Evolutionary conservation across 495 filamentous ascomycete genomes (phyloP).

Genomic region (Ramalina peruviana): DNA sequence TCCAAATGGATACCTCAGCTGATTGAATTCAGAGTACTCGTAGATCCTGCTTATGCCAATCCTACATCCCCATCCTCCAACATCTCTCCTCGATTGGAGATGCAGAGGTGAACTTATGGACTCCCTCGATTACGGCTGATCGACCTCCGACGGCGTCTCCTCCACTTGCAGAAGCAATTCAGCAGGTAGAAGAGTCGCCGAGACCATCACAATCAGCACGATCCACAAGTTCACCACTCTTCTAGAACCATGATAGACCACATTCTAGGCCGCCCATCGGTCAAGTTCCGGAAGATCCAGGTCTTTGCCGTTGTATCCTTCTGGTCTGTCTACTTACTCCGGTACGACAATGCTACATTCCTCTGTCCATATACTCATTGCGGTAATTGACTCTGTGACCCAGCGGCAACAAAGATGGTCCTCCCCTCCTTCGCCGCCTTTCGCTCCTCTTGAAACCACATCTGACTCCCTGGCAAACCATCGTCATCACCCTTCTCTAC

Average conservation of each 20-base stretch:
- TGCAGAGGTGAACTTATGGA: neutral
- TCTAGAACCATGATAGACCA: constrained; percentile 43
- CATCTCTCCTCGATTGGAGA: too few relatives aligned
- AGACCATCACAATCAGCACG: neutral
- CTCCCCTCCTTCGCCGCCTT: constrained; percentile 55
- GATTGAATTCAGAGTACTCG: too few relatives aligned
- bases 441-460: constrained; percentile 53
- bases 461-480: constrained; percentile 77
- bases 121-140: constrained; percentile 5
- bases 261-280: constrained; percentile 79
- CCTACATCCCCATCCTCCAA: too few relatives aligned
- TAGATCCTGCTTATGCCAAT: too few relatives aligned
- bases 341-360: constrained; percentile 29
- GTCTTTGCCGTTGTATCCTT: constrained; percentile 82
- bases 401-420: constrained; percentile 80
- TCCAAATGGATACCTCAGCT: too few relatives aligned
- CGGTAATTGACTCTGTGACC: neutral
- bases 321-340: constrained; percentile 74
- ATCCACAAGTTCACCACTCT: neutral
- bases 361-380: neutral
- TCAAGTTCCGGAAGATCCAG: constrained; percentile 82
- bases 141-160: neutral
- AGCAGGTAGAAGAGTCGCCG: neutral
- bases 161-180: neutral
- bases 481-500: constrained; percentile 78